Evolutionary conservation across 2,329 filamentous ascomycete genomes (phyloP), one percentile per base, ranked within the genome.

Genomic region (Alternaria tenuissima): DNA sequence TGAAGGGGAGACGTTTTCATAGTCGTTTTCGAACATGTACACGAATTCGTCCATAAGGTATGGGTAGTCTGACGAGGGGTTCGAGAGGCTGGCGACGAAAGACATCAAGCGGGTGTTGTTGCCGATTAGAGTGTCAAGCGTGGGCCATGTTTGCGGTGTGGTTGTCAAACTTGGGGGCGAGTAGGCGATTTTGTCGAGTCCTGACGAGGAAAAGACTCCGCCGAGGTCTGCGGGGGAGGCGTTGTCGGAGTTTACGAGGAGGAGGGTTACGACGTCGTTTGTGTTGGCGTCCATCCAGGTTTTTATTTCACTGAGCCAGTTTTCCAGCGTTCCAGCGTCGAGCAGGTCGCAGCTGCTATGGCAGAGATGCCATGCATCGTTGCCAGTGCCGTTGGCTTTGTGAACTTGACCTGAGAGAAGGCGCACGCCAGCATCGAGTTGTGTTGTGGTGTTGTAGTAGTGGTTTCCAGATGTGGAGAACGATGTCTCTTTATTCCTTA

Each of bases 331-430:
- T 0, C 91, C 91, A 1, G 88, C 89, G 70, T 94, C 91, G 52
- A 93, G 81, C 7, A 93, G 79, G 4, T 78, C 70, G 78, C 91
- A 94, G 41, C 79, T 83, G 16, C 86, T 86, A 78, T 94, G 91
- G 76, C 91, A 94, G 39, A 94, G 82, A 64, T 87, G 84, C 75
- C 91, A 87, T 59, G 81, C 81, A 14, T 66, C 53, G 26, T 63
- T 48, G 1, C 74, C 76, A 9, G 62, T 63, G 44, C 64, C 67
- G 47, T 83, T 83, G 65, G 86, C 82, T 67, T 86, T 81, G 80
- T 94, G 91, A 1, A 93, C 87, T 78, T 94, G 91, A 0, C 85
- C 88, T 60, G 90, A 87, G 14, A 94, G 84, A 41, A 94, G 80
- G 16, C 91, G 86, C 32, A 94, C 83, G 18, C 91, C 91, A 5